Evolutionary conservation across 495 filamentous ascomycete genomes (phyloP).

Genomic region (Xylaria venustula): DNA sequence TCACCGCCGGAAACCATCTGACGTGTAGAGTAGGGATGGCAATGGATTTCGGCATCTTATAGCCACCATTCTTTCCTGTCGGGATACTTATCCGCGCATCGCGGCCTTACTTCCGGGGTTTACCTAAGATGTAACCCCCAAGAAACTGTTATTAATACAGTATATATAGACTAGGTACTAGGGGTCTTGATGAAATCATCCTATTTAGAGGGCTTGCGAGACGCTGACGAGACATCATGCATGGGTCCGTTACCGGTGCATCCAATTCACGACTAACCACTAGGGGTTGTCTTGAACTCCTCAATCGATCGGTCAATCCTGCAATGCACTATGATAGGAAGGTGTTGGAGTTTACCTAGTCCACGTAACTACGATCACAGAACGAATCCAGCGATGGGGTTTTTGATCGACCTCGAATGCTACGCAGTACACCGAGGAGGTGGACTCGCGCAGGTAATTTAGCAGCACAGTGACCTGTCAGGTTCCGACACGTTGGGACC

Average conservation of each 20-base stretch:
- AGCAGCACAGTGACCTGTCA: conserved; percentile 4
- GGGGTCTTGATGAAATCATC: background rate
- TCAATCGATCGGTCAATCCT: background rate
- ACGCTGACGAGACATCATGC: too few relatives aligned
- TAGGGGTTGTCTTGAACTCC: background rate
- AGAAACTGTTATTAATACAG: background rate
- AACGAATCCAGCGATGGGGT: background rate
- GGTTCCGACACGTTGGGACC: conserved; percentile 1
- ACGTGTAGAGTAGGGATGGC: background rate
- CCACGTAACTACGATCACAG: background rate
- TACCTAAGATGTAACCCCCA: background rate
- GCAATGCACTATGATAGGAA: conserved; percentile 8
- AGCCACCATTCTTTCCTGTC: background rate
- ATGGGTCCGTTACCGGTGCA: background rate
- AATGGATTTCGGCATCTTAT: background rate
- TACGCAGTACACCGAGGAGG: background rate
- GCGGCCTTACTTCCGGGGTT: conserved; percentile 3
- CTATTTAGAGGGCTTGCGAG: background rate
- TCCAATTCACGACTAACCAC: too few relatives aligned
- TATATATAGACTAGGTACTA: background rate
- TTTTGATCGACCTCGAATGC: background rate
- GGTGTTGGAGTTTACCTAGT: background rate
- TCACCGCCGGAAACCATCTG: conserved; percentile 5
- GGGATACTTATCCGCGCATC: background rate
- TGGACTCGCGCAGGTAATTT: background rate